Conservation (phyloP, 495 filamentous ascomycete species). For the Friedmanniomyces endolithicus region DNA sequence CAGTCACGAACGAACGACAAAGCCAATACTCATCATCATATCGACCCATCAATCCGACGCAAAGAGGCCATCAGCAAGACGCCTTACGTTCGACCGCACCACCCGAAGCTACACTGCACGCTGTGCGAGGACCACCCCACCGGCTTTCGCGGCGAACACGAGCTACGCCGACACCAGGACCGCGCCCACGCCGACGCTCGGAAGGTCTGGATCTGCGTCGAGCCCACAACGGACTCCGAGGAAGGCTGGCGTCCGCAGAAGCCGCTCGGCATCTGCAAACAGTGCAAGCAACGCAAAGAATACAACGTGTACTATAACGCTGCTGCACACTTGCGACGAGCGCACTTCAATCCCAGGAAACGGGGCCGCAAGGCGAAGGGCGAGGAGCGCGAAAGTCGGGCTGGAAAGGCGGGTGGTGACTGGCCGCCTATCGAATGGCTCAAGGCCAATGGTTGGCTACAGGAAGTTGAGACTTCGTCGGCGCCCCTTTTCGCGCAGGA, state of each 20-base stretch:
- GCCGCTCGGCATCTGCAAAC: conserved; percentile 76
- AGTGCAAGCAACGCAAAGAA: conserved; percentile 61
- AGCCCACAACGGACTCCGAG: conserved; percentile 30
- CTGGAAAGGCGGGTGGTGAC: conserved; percentile 73
- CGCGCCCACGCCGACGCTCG: conserved; percentile 61
- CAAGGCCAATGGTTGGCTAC: conserved; percentile 61
- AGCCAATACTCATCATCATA: background rate
- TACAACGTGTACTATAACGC: conserved; percentile 96
- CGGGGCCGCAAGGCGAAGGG: conserved; percentile 42
- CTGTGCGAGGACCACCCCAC: conserved; percentile 66
- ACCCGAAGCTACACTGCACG: conserved; percentile 61
- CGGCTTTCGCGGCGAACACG: conserved; percentile 88
- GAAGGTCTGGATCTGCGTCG: conserved; percentile 73
- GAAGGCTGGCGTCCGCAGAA: conserved; percentile 23
- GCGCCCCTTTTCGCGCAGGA: background rate
- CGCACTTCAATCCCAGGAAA: conserved; percentile 66
- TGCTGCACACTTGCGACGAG: conserved; percentile 77
- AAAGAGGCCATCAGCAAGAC: conserved; percentile 52
- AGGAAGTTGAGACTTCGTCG: conserved; percentile 43
- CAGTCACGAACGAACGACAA: background rate
- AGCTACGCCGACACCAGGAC: conserved; percentile 75
- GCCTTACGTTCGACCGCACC: conserved; percentile 61
- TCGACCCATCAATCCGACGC: background rate
- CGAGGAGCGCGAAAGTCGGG: conserved; percentile 49
- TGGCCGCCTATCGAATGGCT: conserved; percentile 69